A percentile compares a stretch with the other conserved stretches of the same genome.
These are phyloP conservation scores for Colletotrichum sp. DNA, from an alignment of 2,329 filamentous ascomycete genomes.

Conservation along the genomic window DNA sequence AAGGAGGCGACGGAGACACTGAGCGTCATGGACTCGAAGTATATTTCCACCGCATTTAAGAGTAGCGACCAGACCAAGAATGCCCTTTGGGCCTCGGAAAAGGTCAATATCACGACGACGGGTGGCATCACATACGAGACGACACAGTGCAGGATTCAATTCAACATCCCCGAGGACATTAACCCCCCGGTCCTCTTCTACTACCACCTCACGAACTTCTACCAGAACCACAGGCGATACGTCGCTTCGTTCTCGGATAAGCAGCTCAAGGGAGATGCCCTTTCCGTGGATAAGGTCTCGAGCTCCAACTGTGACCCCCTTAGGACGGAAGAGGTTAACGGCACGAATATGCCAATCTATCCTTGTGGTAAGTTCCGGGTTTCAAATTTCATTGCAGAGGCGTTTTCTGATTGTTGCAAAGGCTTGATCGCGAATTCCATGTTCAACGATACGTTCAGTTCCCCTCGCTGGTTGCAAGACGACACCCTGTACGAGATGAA, in stretches of 20 bases:
- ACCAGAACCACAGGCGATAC: conserved; percentile 97
- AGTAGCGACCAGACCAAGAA: conserved; percentile 43
- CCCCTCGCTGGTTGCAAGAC: conserved; percentile 60
- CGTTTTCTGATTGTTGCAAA: not conserved
- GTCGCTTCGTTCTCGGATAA: conserved; percentile 86
- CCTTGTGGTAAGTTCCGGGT: conserved; percentile 67
- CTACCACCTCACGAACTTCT: conserved; percentile 96
- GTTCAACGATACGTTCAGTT: conserved; percentile 90
- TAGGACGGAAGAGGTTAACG: conserved; percentile 54
- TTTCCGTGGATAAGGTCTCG: conserved; percentile 64
- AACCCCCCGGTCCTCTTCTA: conserved; percentile 87
- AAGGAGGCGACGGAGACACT: conserved; percentile 52
- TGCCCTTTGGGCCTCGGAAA: conserved; percentile 47
- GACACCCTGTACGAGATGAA: conserved; percentile 74
- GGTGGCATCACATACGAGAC: conserved; percentile 38
- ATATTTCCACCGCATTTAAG: conserved; percentile 76
- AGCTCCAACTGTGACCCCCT: conserved; percentile 79
- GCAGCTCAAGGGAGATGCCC: conserved; percentile 76
- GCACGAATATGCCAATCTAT: conserved; percentile 76
- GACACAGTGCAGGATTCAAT: conserved; percentile 74
- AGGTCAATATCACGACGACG: conserved; percentile 44
- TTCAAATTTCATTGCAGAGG: not conserved
- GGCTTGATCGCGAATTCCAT: conserved; percentile 92
- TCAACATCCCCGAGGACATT: conserved; percentile 81
- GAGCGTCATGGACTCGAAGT: conserved; percentile 57